phyloP scores from a whole-genome alignment of 2,329 filamentous ascomycete species.

The Tolypocladium capitatum region DNA sequence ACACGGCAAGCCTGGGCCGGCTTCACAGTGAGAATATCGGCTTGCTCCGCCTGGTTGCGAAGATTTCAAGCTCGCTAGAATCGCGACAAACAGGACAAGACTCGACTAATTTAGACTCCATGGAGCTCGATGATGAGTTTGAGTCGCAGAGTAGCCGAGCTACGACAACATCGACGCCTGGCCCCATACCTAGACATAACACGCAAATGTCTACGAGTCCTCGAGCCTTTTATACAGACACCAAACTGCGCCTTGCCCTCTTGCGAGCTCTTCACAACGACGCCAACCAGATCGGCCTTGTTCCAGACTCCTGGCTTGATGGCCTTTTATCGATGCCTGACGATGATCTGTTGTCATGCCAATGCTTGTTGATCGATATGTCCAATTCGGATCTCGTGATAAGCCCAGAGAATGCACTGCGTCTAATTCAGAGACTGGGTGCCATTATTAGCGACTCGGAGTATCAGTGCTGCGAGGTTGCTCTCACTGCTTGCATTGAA shows the following conservation, averaged over 20 bases:
- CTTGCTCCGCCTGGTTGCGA: conserved; percentile 30
- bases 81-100: conserved; percentile 8
- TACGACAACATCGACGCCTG: conserved; percentile 20
- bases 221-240: conserved; percentile 34
- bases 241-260: conserved; percentile 30
- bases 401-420: conserved; percentile 29
- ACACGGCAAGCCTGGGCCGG: conserved; percentile 20
- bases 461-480: conserved; percentile 62
- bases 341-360: conserved; percentile 40
- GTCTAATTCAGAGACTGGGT: conserved; percentile 37
- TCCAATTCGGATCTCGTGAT: conserved; percentile 40
- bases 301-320: conserved; percentile 38
- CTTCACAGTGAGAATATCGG: conserved; percentile 25
- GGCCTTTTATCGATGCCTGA: conserved; percentile 33
- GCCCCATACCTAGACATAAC: conserved; percentile 33
- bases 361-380: conserved; percentile 35
- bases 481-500: conserved; percentile 53
- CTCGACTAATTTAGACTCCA: conserved; percentile 33
- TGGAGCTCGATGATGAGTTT: conserved; percentile 57
- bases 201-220: conserved; percentile 26
- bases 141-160: conserved; percentile 43
- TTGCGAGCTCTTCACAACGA: conserved; percentile 30
- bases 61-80: conserved; percentile 19
- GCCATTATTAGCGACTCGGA: conserved; percentile 40
- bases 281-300: conserved; percentile 29